These are phyloP conservation scores for Filobasidium wieringae DNA, from an alignment of 768 basidiomycete species.

Conservation along the genomic window DNA sequence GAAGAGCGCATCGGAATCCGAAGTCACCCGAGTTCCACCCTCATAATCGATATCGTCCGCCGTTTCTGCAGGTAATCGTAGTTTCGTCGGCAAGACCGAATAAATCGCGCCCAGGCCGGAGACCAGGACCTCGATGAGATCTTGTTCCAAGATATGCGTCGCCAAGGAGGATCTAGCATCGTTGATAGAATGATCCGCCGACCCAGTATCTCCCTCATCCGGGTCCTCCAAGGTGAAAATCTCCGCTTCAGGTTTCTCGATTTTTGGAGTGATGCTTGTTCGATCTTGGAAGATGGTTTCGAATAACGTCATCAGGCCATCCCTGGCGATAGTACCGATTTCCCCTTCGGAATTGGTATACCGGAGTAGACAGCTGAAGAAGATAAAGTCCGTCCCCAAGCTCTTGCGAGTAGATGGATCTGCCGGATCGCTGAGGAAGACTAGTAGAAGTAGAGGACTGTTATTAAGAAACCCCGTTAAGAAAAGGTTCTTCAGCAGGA, in stretches of 20 bases:
- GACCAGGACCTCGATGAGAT: conserved; percentile 92
- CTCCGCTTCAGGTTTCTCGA: background rate
- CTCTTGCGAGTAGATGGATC: conserved; percentile 50
- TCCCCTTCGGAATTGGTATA: conserved; percentile 89
- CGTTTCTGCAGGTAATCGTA: conserved; percentile 71
- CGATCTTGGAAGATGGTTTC: conserved; percentile 65
- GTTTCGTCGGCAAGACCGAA: conserved; percentile 75
- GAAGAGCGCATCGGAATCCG: background rate
- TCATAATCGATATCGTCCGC: conserved; percentile 38
- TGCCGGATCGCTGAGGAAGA: conserved; percentile 18
- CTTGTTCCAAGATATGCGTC: conserved; percentile 90
- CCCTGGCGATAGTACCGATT: conserved; percentile 84
- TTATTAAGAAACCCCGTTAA: background rate
- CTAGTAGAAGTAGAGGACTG: conserved; percentile 55
- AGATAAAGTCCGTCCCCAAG: conserved; percentile 55
- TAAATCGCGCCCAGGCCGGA: conserved; percentile 89
- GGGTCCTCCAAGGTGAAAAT: conserved; percentile 11
- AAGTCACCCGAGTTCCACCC: conserved; percentile 10
- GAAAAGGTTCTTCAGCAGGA: background rate
- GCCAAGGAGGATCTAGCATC: conserved; percentile 79
- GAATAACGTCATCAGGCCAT: conserved; percentile 66
- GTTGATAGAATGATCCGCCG: conserved; percentile 44
- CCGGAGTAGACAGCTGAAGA: conserved; percentile 89
- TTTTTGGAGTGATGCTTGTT: conserved; percentile 7
- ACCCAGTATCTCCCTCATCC: conserved; percentile 1